phyloP scores from a whole-genome alignment of 495 filamentous ascomycete species.

The Neurospora sp. region DNA sequence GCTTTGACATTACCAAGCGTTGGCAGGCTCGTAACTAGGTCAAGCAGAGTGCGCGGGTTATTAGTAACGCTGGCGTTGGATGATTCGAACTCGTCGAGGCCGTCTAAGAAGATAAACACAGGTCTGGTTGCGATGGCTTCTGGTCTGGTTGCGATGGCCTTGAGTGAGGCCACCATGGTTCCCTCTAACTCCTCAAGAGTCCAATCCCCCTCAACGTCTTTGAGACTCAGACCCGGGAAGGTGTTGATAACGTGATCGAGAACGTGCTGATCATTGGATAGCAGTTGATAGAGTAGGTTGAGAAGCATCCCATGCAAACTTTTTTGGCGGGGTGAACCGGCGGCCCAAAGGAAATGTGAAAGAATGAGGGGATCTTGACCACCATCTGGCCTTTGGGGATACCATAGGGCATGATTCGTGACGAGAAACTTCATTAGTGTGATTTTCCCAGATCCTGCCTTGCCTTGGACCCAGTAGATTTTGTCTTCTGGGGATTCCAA shows the following conservation, averaged over 20 bases:
- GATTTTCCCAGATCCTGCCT: constrained; percentile 34
- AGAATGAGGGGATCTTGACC: constrained; percentile 8
- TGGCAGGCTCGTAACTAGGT: neutral
- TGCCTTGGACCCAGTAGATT: constrained; percentile 33
- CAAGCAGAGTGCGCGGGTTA: neutral
- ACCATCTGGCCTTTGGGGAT: neutral
- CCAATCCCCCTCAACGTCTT: constrained; percentile 7
- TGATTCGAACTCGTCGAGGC: constrained; percentile 10
- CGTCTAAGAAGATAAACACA: constrained; percentile 15
- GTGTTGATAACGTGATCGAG: constrained; percentile 4
- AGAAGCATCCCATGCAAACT: constrained; percentile 20
- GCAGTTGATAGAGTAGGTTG: constrained; percentile 20
- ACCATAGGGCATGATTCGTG: constrained; percentile 1
- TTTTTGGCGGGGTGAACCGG: constrained; percentile 14
- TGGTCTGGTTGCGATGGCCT: neutral
- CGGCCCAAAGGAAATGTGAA: constrained; percentile 22
- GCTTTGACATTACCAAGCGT: constrained; percentile 3
- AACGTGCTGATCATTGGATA: constrained; percentile 2
- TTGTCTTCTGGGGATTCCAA: constrained; percentile 9
- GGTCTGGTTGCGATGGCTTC: neutral
- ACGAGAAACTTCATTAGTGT: constrained; percentile 33
- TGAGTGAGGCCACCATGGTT: neutral
- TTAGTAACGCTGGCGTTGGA: neutral
- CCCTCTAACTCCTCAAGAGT: constrained; percentile 4
- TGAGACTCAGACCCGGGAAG: neutral